phyloP scores from a whole-genome alignment of 129 eudicot genomes.

The Silybum marianum region DNA sequence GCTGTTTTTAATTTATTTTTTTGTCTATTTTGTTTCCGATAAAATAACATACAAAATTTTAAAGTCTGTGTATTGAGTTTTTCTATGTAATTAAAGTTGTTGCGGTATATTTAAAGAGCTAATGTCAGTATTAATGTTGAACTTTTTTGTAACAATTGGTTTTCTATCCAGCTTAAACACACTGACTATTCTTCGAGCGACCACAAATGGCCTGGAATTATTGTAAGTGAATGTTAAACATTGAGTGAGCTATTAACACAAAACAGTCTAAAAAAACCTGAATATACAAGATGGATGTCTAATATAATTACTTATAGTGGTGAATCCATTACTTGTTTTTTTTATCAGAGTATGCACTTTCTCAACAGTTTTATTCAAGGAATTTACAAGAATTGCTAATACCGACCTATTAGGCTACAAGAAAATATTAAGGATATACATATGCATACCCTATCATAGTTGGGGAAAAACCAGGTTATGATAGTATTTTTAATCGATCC shows the following conservation, averaged over 20 bases:
- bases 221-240: too few relatives aligned
- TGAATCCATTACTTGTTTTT: not conserved
- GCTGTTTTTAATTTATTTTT: too few relatives aligned
- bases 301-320: too few relatives aligned
- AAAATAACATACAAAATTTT: too few relatives aligned
- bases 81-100: not conserved
- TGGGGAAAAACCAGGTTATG: not conserved
- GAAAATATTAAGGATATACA: not conserved
- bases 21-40: too few relatives aligned
- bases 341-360: not conserved
- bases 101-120: not conserved
- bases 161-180: too few relatives aligned
- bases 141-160: too few relatives aligned
- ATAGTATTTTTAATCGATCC: not conserved
- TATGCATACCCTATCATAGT: not conserved
- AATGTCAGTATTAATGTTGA: not conserved
- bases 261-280: too few relatives aligned
- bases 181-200: too few relatives aligned
- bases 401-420: not conserved
- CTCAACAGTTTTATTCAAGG: not conserved
- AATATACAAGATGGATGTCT: too few relatives aligned
- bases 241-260: not conserved
- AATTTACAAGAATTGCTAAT: not conserved
- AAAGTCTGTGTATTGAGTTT: not conserved
- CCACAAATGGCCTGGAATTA: too few relatives aligned